Conservation (phyloP, 2,329 filamentous ascomycete genomes). For the Monilinia polystroma region DNA sequence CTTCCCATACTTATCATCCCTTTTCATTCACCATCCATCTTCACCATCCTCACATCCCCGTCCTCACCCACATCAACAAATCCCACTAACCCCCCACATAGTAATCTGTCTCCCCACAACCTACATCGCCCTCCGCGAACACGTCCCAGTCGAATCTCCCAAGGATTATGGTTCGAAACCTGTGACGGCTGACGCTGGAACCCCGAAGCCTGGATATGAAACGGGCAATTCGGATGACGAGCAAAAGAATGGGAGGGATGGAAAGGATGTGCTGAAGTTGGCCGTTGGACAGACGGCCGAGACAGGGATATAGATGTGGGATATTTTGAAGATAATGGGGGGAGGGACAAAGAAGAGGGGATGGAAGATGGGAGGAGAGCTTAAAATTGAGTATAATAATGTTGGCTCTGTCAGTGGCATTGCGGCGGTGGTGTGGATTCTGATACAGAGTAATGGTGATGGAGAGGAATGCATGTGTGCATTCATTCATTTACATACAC, state of each 20-base stretch:
- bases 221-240: neutral
- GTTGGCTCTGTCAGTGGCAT: too few relatives aligned
- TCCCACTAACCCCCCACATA: neutral
- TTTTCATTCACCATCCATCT: neutral
- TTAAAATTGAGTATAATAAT: too few relatives aligned
- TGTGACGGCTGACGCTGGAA: neutral
- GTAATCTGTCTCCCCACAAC: constrained; percentile 10
- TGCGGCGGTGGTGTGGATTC: too few relatives aligned
- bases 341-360: too few relatives aligned
- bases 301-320: neutral
- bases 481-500: too few relatives aligned
- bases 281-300: constrained; percentile 3
- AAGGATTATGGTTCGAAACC: neutral
- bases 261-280: neutral
- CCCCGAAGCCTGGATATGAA: neutral
- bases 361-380: too few relatives aligned
- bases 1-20: neutral
- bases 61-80: neutral
- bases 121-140: constrained; percentile 6
- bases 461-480: too few relatives aligned
- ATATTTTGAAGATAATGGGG: too few relatives aligned
- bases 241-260: neutral
- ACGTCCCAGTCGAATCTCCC: neutral
- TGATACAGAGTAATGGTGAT: too few relatives aligned
- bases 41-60: neutral